Conservation (phyloP, 2,329 filamentous ascomycete genomes). For the Lasiodiplodia sp. region DNA sequence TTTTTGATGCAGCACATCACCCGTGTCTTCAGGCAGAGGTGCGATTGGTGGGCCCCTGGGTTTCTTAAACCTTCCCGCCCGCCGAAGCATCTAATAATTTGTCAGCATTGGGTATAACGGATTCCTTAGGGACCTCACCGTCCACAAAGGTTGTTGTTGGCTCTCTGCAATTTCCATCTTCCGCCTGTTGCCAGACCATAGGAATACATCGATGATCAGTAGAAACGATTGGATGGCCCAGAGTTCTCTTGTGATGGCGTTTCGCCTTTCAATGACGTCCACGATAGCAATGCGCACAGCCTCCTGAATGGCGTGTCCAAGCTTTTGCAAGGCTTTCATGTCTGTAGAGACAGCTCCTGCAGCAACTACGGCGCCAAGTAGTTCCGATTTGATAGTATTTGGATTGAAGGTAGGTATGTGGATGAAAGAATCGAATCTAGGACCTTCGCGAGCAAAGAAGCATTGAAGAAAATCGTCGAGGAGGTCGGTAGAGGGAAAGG, state of each 20-base stretch:
- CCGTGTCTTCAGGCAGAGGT: constrained; percentile 63
- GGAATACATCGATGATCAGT: constrained; percentile 59
- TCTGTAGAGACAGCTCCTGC: constrained; percentile 68
- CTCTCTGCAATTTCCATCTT: constrained; percentile 68
- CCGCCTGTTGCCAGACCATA: constrained; percentile 66
- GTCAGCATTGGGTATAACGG: neutral
- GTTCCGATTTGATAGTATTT: constrained; percentile 64
- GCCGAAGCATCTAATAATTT: constrained; percentile 56
- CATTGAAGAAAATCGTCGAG: constrained; percentile 69
- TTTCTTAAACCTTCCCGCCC: constrained; percentile 66
- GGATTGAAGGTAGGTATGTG: constrained; percentile 68
- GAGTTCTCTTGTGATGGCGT: constrained; percentile 50
- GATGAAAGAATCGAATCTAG: constrained; percentile 66
- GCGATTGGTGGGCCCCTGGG: constrained; percentile 61
- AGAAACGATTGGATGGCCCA: constrained; percentile 60
- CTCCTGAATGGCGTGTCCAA: constrained; percentile 63
- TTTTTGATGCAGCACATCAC: constrained; percentile 65
- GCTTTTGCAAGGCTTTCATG: constrained; percentile 65
- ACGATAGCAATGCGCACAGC: constrained; percentile 51
- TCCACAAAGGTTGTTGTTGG: constrained; percentile 62
- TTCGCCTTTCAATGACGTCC: constrained; percentile 53
- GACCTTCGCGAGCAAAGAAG: constrained; percentile 64
- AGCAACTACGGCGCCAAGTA: constrained; percentile 66
- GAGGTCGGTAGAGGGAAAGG: constrained; percentile 68
- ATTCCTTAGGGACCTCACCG: constrained; percentile 37